Conservation (phyloP, 2,329 filamentous ascomycete genomes). For the Cryphonectria radicalis region DNA sequence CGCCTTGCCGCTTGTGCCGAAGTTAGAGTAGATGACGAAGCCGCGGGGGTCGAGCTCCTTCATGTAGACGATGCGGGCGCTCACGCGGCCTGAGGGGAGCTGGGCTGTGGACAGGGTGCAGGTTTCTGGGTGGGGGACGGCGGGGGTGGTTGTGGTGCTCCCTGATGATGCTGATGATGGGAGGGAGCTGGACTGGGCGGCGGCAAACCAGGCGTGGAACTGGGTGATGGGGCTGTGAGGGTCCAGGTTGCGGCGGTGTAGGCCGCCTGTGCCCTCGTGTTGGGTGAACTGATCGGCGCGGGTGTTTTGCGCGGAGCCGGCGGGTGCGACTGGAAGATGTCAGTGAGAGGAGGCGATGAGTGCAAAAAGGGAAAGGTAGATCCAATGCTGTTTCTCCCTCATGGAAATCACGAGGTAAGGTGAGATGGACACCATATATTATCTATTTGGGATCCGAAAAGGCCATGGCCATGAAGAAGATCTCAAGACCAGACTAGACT, state of each 20-base stretch:
- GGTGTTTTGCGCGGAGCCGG: conserved; percentile 57
- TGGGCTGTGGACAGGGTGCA: conserved; percentile 84
- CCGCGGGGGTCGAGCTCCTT: conserved; percentile 86
- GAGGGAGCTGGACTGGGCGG: conserved; percentile 58
- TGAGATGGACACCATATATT: too few relatives aligned
- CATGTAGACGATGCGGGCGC: conserved; percentile 85
- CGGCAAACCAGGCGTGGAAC: conserved; percentile 88
- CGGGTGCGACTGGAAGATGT: conserved; percentile 61
- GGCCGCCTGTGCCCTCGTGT: conserved; percentile 51
- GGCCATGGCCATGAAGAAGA: not conserved
- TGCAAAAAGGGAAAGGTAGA: conserved; percentile 9
- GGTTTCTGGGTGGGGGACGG: conserved; percentile 80
- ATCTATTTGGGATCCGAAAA: not conserved
- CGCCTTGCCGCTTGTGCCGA: conserved; percentile 74
- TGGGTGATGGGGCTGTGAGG: conserved; percentile 71
- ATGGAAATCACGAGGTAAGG: too few relatives aligned
- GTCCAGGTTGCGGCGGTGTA: conserved; percentile 65
- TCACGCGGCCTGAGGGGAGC: conserved; percentile 83
- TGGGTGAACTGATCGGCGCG: conserved; percentile 79
- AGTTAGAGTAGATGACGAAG: conserved; percentile 94
- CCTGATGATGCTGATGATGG: not conserved
- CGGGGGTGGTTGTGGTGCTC: conserved; percentile 36
- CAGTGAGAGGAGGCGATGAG: conserved; percentile 28
- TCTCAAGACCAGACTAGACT: conserved; percentile 31
- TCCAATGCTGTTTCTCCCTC: not conserved